phyloP scores from a whole-genome alignment of 1,284 basidiomycete species.

The Puccinia horiana region DNA sequence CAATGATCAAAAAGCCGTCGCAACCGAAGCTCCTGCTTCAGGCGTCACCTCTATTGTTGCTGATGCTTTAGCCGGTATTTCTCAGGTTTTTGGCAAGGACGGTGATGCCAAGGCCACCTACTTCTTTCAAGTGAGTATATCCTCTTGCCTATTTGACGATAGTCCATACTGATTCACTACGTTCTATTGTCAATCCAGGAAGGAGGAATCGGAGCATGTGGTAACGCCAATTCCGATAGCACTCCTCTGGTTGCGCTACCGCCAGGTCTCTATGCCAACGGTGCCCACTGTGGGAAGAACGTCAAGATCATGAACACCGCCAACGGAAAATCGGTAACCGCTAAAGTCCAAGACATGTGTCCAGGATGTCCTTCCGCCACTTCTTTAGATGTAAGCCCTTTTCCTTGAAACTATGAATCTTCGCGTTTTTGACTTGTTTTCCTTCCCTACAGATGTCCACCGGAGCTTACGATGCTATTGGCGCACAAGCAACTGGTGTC shows the following conservation, averaged over 20 bases:
- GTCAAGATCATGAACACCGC: slow-evolving; percentile 44
- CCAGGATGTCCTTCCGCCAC: slow-evolving; percentile 35
- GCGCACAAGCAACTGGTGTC: slow-evolving; percentile 29
- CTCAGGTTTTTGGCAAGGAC: slow-evolving; percentile 36
- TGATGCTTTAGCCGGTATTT: slow-evolving; percentile 12
- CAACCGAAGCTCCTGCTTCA: background rate
- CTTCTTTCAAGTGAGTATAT: slow-evolving; percentile 38
- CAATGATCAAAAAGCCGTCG: background rate
- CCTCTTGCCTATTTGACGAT: background rate
- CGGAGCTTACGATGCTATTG: slow-evolving; percentile 47
- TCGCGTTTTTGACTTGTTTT: background rate
- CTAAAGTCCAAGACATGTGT: slow-evolving; percentile 48
- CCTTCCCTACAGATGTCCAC: slow-evolving; percentile 32
- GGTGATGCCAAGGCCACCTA: slow-evolving; percentile 43
- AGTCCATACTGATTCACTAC: background rate
- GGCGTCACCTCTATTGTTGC: background rate
- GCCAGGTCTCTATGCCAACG: slow-evolving; percentile 38
- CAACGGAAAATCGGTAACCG: slow-evolving; percentile 45
- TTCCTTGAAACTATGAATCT: too few species aligned
- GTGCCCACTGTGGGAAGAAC: slow-evolving; percentile 41
- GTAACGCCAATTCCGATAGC: slow-evolving; percentile 36
- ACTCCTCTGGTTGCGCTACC: slow-evolving; percentile 44
- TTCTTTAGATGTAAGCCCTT: slow-evolving; percentile 35
- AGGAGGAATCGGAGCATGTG: slow-evolving; percentile 46
- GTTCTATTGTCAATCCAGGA: slow-evolving; percentile 7